Conservation (phyloP, 495 filamentous ascomycete genomes). For the Hyaloscypha variabilis region DNA sequence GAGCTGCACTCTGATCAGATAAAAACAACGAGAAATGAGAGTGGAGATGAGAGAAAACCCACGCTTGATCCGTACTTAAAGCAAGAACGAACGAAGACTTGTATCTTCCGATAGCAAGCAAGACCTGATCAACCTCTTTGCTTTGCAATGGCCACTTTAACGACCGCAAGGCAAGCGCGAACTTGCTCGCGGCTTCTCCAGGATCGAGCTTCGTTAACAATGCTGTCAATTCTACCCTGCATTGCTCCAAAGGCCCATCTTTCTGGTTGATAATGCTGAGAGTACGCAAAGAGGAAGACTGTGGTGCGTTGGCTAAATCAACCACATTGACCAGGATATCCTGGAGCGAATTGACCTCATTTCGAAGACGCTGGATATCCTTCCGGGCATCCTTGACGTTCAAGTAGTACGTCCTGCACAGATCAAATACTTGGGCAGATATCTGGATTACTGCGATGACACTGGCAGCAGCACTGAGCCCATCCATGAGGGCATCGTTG, state of each 20-base stretch:
- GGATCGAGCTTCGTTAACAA: slow-evolving; percentile 10
- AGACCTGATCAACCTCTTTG: slow-evolving; percentile 17
- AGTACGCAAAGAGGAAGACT: background rate
- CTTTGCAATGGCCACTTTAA: slow-evolving; percentile 24
- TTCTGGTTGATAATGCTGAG: slow-evolving; percentile 8
- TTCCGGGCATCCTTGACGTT: slow-evolving; percentile 16
- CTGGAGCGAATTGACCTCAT: slow-evolving; percentile 19
- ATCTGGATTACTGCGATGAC: slow-evolving; percentile 43
- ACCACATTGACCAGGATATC: slow-evolving; percentile 18
- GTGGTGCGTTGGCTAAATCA: slow-evolving; percentile 12
- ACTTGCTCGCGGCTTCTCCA: slow-evolving; percentile 2
- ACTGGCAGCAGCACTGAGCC: slow-evolving; percentile 37
- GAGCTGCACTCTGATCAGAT: background rate
- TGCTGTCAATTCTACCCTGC: slow-evolving; percentile 13
- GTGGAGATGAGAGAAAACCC: background rate
- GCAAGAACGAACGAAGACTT: slow-evolving; percentile 14
- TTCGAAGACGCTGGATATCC: slow-evolving; percentile 16
- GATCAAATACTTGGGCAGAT: slow-evolving; percentile 24
- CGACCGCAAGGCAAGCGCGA: slow-evolving; percentile 12
- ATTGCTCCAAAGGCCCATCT: slow-evolving; percentile 20
- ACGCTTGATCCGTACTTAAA: slow-evolving; percentile 14
- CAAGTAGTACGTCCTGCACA: slow-evolving; percentile 14
- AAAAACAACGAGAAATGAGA: background rate
- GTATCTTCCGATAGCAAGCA: slow-evolving; percentile 13
- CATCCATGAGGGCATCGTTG: slow-evolving; percentile 26